These are phyloP conservation scores for Clarireedia hainanense DNA, from an alignment of 2,329 filamentous ascomycete species.

Conservation along the genomic window DNA sequence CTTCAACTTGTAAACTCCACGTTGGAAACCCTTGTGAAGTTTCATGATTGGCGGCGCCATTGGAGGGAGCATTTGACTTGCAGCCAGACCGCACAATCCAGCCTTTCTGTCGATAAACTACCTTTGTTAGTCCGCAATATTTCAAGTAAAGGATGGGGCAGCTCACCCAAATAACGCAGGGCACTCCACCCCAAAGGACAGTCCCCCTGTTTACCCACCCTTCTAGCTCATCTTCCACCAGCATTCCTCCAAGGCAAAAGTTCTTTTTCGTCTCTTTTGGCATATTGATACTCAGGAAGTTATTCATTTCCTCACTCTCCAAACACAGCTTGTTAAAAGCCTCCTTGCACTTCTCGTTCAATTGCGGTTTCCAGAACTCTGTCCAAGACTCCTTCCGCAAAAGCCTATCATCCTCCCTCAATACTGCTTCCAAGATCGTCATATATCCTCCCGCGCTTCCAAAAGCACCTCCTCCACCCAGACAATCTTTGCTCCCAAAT, in stretches of 20 bases:
- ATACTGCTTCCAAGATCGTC: conserved; percentile 37
- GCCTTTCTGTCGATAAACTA: background rate
- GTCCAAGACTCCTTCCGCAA: conserved; percentile 25
- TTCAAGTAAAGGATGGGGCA: background rate
- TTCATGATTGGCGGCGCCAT: background rate
- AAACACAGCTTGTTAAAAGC: background rate
- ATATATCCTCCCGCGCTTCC: conserved; percentile 35
- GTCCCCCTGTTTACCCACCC: background rate
- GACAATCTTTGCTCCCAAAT: background rate
- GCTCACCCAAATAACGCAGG: background rate
- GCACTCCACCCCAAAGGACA: background rate
- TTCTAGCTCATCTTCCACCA: background rate
- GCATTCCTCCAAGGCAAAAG: background rate
- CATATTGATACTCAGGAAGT: background rate
- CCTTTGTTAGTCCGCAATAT: background rate
- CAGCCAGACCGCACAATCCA: background rate
- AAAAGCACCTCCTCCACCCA: conserved; percentile 32
- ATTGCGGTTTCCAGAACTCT: background rate
- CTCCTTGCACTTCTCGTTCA: background rate
- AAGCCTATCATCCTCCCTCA: conserved; percentile 41
- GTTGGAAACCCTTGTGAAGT: background rate
- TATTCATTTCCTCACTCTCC: background rate
- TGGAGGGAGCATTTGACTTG: background rate
- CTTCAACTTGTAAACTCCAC: background rate
- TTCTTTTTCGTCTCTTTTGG: background rate